These are phyloP conservation scores for Echeveria elegans DNA, from an alignment of 164 flowering plant species.

Conservation along the genomic window DNA sequence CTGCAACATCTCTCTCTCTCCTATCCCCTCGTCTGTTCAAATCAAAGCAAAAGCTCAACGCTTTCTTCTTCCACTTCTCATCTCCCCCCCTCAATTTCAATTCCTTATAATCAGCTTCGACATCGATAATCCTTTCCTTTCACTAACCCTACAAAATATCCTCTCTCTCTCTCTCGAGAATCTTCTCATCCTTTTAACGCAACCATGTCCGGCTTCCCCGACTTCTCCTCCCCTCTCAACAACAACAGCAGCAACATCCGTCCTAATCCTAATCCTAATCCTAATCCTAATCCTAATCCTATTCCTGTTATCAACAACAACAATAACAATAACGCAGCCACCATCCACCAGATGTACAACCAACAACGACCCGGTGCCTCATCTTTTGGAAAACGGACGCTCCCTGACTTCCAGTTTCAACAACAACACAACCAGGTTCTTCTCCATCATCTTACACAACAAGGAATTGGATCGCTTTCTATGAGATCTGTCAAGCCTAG, in stretches of 20 bases:
- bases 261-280: no score
- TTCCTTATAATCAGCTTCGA: no score
- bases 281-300: no score
- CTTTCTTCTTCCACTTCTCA: no score
- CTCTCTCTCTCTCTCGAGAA: no score
- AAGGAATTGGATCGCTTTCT: conserved; percentile 16
- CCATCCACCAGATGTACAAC: no score
- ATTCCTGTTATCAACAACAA: no score
- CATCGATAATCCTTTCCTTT: background rate
- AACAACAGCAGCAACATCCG: background rate
- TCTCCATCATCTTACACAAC: conserved; percentile 8
- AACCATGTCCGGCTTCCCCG: background rate
- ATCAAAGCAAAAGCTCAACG: background rate
- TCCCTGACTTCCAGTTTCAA: conserved; percentile 40
- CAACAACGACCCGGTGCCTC: no score
- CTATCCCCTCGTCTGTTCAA: background rate
- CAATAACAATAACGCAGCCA: no score
- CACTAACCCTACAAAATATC: background rate
- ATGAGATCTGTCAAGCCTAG: conserved; percentile 61
- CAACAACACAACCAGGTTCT: conserved; percentile 10
- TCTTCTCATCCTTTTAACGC: background rate
- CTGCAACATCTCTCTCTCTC: background rate
- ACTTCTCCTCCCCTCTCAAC: background rate
- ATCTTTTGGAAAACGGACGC: conserved; percentile 39
- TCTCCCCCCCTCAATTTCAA: no score